Base-by-base conservation (phyloP, 2,329 filamentous ascomycete genomes). In the Fonsecaea pugnacius region DNA sequence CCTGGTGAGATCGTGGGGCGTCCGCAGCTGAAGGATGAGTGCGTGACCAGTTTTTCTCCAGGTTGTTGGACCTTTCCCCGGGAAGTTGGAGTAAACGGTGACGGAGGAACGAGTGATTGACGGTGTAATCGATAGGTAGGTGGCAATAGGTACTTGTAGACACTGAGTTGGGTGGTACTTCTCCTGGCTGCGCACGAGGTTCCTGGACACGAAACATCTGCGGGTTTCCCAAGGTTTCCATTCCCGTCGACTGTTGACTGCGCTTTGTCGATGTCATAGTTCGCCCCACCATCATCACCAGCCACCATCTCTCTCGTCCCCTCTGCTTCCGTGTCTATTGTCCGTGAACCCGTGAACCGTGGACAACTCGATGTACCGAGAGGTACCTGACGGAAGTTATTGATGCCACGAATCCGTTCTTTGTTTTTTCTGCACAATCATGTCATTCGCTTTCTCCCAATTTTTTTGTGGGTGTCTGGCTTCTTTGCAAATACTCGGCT, bases 191-290 rank as follows among this genome's bases (percentile, higher is more conserved):
- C 4, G 27, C 27, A 30, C 27, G 27, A 30, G 27, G 27, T 30
- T 30, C 27, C 27, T 30, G 27, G 27, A 30, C 6, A 30, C 27
- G 38, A n/a, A 43, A n/a, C 43, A 48, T 48, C 43, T 21, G 43
- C 43, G 43, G 24, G 43, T 48, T 48, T 48, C 43, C 43, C 43
- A 48, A 21, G 40, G n/a, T 21, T 46, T 48, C 10, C 38, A 8
- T 4, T 8, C 10, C 18, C 21, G 1, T 16, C 35, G 16, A 14
- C 35, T 14, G 12, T 40, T 16, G 16, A 40, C 16, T 48, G 43
- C 43, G 21, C 4, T 48, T 48, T 48, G 43, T 48, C 43, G 38
- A 58, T 58, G 55, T 58, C 55, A 50, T 58, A n/a, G 12, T 35
- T 58, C 55, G 55, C 36, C 55, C 55, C 55, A 58, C 55, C 24